Percentiles rank a stretch among this genome's conserved stretches.
These are phyloP conservation scores for Metroxylon sagu DNA, from an alignment of 176 grass and related monocot genomes.

Conservation along the genomic window DNA sequence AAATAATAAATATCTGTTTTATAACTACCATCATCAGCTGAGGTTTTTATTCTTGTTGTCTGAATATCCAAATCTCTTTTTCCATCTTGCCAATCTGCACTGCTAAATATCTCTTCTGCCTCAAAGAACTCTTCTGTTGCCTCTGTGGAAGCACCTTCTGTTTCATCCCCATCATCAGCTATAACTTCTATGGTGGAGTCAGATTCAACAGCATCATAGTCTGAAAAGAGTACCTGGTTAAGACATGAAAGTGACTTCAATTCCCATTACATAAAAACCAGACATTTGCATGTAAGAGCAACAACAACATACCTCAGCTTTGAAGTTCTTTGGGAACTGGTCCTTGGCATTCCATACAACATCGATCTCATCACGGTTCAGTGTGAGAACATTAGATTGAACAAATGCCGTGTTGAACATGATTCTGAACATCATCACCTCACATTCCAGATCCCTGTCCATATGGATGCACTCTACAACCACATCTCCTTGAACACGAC, in stretches of 20 bases:
- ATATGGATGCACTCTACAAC: conserved; percentile 41
- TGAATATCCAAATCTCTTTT: background rate
- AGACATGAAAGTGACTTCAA: conserved; percentile 1
- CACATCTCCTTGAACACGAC: conserved; percentile 39
- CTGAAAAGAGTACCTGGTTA: conserved; percentile 40
- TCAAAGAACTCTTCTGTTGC: conserved; percentile 37
- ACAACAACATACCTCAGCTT: conserved; percentile 32
- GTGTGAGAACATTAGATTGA: conserved; percentile 31
- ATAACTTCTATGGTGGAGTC: conserved; percentile 24
- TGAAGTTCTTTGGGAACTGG: conserved; percentile 41
- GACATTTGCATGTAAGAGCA: background rate
- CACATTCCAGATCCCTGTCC: background rate
- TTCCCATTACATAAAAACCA: background rate
- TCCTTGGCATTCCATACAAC: conserved; percentile 28
- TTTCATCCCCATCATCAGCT: conserved; percentile 11
- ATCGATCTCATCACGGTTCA: conserved; percentile 48
- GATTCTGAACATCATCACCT: conserved; percentile 41
- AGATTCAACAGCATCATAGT: conserved; percentile 19
- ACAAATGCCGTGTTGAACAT: conserved; percentile 62
- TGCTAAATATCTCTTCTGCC: conserved; percentile 19
- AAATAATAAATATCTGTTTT: background rate
- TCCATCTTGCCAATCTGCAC: background rate
- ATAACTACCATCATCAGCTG: background rate
- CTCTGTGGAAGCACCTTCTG: conserved; percentile 18
- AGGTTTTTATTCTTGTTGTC: background rate